Evolutionary conservation across 225 moss, liverwort and hornwort species (phyloP).

Genomic region (Bryum argenteum): DNA sequence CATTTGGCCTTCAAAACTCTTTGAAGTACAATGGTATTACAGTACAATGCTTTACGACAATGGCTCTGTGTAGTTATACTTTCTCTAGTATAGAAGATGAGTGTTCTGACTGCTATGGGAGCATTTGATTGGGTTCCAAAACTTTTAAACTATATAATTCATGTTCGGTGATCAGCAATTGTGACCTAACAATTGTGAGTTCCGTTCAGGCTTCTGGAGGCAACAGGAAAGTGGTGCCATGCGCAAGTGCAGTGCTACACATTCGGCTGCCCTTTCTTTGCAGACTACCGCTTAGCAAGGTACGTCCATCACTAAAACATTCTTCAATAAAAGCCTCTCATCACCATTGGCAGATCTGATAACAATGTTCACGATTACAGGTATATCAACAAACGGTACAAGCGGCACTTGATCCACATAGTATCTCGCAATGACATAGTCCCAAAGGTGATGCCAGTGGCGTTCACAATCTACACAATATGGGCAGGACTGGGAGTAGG

Average conservation of each 20-base stretch:
- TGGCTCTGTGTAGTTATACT: too few species aligned
- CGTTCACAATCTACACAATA: slow-evolving; percentile 89
- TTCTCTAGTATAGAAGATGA: too few species aligned
- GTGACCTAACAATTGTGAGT: slow-evolving; percentile 1
- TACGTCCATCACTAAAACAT: slow-evolving; percentile 27
- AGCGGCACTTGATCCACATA: slow-evolving; percentile 85
- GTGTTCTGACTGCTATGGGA: too few species aligned
- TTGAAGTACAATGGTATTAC: too few species aligned
- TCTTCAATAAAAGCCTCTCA: too few species aligned
- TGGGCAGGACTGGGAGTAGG: slow-evolving; percentile 92
- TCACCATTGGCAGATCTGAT: not conserved
- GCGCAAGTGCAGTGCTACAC: slow-evolving; percentile 97
- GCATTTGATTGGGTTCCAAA: too few species aligned
- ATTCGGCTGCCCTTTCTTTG: slow-evolving; percentile 97
- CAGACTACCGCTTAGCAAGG: slow-evolving; percentile 78
- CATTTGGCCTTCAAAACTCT: too few species aligned
- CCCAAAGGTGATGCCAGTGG: slow-evolving; percentile 96
- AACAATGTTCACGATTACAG: slow-evolving; percentile 7
- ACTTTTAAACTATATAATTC: too few species aligned
- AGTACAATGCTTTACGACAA: too few species aligned
- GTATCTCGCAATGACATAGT: slow-evolving; percentile 99
- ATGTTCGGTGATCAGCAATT: too few species aligned
- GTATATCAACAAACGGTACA: slow-evolving; percentile 87
- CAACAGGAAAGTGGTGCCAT: slow-evolving; percentile 99
- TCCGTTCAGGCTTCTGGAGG: slow-evolving; percentile 68